Evolutionary conservation across 176 grass and related monocot species (phyloP), one percentile per base, ranked within the genome.

Genomic region (Puya raimondii): DNA sequence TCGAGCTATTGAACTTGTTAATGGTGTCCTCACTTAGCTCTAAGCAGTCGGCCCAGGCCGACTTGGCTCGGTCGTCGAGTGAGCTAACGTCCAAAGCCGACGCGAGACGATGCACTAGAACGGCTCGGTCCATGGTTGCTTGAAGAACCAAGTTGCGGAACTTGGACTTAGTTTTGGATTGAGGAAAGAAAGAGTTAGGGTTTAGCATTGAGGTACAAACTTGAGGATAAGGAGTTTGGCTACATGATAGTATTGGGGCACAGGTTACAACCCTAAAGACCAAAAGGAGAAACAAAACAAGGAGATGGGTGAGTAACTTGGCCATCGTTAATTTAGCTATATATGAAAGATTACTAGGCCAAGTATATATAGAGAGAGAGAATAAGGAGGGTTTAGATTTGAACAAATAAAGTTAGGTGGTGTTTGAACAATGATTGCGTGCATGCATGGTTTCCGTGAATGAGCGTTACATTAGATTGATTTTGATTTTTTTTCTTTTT

Each of bases 1-100:
- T 12, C 8, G 63, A 76, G 10, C 64, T 63, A 50, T 66, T 54
- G 10, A 76, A 15, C 13, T 67, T 13, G 26, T 25, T 49, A 23
- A 76, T 27, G 12, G 49, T 76, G 26, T 76, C 73, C 48, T 66
- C 26, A 10, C 48, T 26, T 10, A 76, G 50, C 49, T 76, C 73
- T 22, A 67, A 12, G 73, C 63, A 76, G 7, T 76, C 73, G 2
- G 16, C 9, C 73, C 64, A 67, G 1, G 73, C 63, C 8, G 10
- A 50, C 50, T 47, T 51, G 2, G 12, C 50, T 25, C 13, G 25
- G 8, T 23, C 25, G 10, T 66, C 25, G 50, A 51, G 12, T 16
- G 49, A 51, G 48, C 23, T 14, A 26, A 59, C 8, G 3, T 56
- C 23, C 52, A 48, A 33, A 53, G 70, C 25, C 2, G 26, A 72